These are phyloP conservation scores for Novymonas esmeraldas DNA, from an alignment of 208 protist genomes.

Conservation along the genomic window DNA sequence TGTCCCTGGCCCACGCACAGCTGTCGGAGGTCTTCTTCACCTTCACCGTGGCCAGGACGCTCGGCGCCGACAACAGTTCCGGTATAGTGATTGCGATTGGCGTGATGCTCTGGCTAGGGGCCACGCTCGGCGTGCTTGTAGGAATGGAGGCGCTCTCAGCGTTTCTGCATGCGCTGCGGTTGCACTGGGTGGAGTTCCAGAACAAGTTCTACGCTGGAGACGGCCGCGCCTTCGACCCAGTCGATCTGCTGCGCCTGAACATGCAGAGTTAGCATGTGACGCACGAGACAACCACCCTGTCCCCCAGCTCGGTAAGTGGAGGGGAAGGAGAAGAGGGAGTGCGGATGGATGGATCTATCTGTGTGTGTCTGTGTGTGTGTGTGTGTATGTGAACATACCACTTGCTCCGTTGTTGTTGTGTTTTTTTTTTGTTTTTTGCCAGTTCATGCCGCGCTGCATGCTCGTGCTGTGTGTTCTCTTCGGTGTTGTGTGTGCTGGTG, in stretches of 20 bases:
- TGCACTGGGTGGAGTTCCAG: slow-evolving; percentile 98
- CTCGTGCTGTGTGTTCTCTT: too few relatives aligned
- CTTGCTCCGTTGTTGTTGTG: not conserved
- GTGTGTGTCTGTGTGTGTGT: not conserved
- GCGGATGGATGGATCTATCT: too few relatives aligned
- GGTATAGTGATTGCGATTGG: slow-evolving; percentile 83
- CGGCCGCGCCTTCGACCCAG: slow-evolving; percentile 74
- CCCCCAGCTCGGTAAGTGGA: too few relatives aligned
- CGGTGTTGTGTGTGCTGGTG: too few relatives aligned
- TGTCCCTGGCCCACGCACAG: slow-evolving; percentile 99
- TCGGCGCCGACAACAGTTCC: slow-evolving; percentile 50
- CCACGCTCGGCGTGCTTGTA: slow-evolving; percentile 97
- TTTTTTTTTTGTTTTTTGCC: not conserved
- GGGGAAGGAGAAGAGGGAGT: too few relatives aligned
- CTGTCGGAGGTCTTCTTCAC: slow-evolving; percentile 93
- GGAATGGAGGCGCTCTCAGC: slow-evolving; percentile 99
- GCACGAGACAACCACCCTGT: too few relatives aligned
- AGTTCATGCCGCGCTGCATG: too few relatives aligned
- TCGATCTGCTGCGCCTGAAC: slow-evolving; percentile 30
- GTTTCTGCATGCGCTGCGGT: slow-evolving; percentile 99
- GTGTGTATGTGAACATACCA: slow-evolving; percentile 5
- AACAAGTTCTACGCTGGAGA: slow-evolving; percentile 97
- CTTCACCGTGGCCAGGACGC: slow-evolving; percentile 63
- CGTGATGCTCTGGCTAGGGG: slow-evolving; percentile 92
- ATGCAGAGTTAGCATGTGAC: slow-evolving; percentile 2